Evolutionary conservation across 2,329 filamentous ascomycete genomes (phyloP).

Genomic region (Alternaria solani): DNA sequence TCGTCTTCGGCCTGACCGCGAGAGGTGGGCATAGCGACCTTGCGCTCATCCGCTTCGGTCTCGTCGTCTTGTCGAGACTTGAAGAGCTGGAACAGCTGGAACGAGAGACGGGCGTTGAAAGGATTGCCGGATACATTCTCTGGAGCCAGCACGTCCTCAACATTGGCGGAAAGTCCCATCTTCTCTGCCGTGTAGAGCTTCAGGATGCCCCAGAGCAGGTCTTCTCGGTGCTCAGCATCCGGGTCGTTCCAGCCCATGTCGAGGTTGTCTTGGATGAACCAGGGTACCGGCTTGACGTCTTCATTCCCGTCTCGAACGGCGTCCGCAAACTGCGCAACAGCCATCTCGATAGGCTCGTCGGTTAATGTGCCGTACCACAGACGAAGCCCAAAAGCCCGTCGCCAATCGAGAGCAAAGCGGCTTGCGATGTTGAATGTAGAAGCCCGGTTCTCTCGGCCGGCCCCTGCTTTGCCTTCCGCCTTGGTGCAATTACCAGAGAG

Average conservation of each 20-base stretch:
- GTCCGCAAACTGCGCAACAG: constrained; percentile 75
- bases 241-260: constrained; percentile 68
- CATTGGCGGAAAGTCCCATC: constrained; percentile 49
- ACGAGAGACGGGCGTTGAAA: constrained; percentile 78
- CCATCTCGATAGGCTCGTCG: constrained; percentile 73
- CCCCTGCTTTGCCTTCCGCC: constrained; percentile 77
- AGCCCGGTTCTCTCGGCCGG: constrained; percentile 79
- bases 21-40: constrained; percentile 42
- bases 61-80: constrained; percentile 41
- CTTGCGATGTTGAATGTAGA: constrained; percentile 82
- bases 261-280: constrained; percentile 70
- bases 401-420: constrained; percentile 89
- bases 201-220: constrained; percentile 86
- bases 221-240: constrained; percentile 68
- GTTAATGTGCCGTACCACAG: constrained; percentile 84
- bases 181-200: constrained; percentile 77
- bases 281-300: constrained; percentile 72
- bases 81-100: constrained; percentile 77
- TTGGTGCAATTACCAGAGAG: constrained; percentile 86
- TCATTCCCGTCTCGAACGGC: constrained; percentile 78
- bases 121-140: constrained; percentile 79
- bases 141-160: constrained; percentile 77
- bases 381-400: constrained; percentile 88
- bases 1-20: constrained; percentile 27
- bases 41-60: constrained; percentile 36